phyloP scores from a whole-genome alignment of 345 rosid genomes.

The Eutrema heterophyllum region DNA sequence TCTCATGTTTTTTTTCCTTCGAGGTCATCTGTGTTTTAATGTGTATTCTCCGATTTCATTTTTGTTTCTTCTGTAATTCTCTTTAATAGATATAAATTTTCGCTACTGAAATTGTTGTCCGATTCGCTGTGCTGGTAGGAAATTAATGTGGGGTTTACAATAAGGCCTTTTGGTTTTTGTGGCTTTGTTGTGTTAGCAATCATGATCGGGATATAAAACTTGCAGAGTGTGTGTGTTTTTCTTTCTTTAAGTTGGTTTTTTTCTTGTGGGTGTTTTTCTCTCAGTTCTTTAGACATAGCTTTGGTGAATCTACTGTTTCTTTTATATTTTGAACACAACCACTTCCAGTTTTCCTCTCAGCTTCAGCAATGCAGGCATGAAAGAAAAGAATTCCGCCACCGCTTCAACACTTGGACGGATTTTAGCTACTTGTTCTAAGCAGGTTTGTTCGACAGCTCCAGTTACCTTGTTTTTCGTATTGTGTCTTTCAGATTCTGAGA shows the following conservation, averaged over 20 bases:
- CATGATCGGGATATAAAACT: neutral
- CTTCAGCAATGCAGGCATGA: slow-evolving; percentile 55
- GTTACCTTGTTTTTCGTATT: neutral
- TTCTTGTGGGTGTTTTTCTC: no score
- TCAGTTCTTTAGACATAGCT: neutral
- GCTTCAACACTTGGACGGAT: slow-evolving; percentile 61
- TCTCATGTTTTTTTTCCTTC: neutral
- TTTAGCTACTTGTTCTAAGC: slow-evolving; percentile 70
- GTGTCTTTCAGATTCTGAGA: neutral
- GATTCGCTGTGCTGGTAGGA: neutral
- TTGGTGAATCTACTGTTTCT: neutral
- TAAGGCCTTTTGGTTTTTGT: neutral
- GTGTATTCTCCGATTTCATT: neutral
- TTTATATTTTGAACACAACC: neutral
- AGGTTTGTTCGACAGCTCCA: slow-evolving; percentile 46
- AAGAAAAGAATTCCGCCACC: slow-evolving; percentile 60
- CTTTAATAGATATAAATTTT: neutral
- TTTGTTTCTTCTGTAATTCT: neutral
- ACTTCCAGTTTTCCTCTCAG: neutral
- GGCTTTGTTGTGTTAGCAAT: neutral
- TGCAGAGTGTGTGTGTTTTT: neutral
- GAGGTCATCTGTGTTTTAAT: neutral
- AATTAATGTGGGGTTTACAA: neutral
- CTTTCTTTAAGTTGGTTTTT: neutral
- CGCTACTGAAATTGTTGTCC: neutral